Base-by-base conservation (phyloP, 2,329 filamentous ascomycete species). In the Ustulina deusta region DNA sequence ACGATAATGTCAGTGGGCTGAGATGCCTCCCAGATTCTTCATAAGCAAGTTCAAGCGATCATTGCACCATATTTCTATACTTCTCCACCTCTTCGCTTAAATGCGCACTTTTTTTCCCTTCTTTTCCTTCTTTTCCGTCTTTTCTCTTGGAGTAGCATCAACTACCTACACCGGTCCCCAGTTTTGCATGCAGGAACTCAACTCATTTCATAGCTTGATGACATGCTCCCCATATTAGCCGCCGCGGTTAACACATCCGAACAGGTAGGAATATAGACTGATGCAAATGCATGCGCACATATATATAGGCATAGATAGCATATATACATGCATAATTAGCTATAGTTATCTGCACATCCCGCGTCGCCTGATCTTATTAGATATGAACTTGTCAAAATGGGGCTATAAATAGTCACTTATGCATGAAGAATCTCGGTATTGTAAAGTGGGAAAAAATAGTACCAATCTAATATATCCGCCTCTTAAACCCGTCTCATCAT, bases 171-270 rank as follows among this genome's bases (percentile, higher is more conserved):
- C 42, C 11, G 22, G 25, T 54, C 6, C 36, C 5, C 17, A 29
- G 6, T 20, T 57, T 49, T 25, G 63, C 51, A 57, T 61, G 58
- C 58, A 46, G 59, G 52, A 48, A 57, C 58, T 29, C 42, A 51
- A 38, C 51, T 32, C n/a, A 10, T 34, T 56, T 32, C 54, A 27
- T 46, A 38, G 42, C 20, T 54, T 56, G 20, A 62, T 58, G 29
- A 17, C 46, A 66, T 63, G 51, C 62, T 55, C 32, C 42, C 48
- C 54, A 63, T 64, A 69, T 67, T 64, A 67, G 67, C 67, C 64
- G 64, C 65, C 51, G 64, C 64, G 60, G 67, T 61, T 62, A 55
- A 56, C 64, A 54, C 29, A 67, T 69, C 67, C 63, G 67, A 64
- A 64, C n/a, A 61, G 55, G 61, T 64, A 36, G 49, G 46, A 59